Evolutionary conservation across 78 protist genomes (phyloP).

Genomic region (Kipferlia bialata): DNA sequence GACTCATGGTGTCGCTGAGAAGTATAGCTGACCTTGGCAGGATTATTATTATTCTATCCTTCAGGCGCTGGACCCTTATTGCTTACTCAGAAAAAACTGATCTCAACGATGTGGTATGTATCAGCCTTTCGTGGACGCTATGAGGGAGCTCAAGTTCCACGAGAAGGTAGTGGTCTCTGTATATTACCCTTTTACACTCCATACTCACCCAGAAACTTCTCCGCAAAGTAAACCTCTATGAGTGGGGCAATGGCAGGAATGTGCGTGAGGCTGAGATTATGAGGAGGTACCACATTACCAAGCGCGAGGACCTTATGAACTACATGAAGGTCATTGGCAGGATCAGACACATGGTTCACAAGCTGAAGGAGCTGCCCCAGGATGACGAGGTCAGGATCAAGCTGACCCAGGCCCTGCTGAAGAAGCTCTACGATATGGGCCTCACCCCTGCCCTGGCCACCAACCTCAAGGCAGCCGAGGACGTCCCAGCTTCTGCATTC

Average conservation of each 20-base stretch:
- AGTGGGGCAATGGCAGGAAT: conserved; percentile 21
- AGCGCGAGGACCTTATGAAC: conserved; percentile 19
- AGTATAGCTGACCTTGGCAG: too few relatives aligned
- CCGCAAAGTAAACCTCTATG: conserved; percentile 17
- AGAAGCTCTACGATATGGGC: conserved; percentile 20
- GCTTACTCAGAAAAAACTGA: too few relatives aligned
- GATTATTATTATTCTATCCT: too few relatives aligned
- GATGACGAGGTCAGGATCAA: conserved; percentile 6
- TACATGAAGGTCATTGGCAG: conserved; percentile 16
- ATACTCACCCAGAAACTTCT: conserved; percentile 24
- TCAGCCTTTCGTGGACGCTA: too few relatives aligned
- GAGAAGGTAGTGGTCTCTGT: too few relatives aligned
- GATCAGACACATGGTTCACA: not conserved
- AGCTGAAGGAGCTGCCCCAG: conserved; percentile 1
- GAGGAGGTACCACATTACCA: not conserved
- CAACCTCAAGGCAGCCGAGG: not conserved
- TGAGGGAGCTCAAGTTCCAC: conserved; percentile 25
- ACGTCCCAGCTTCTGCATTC: not conserved
- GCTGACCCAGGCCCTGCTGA: not conserved
- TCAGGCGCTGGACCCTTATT: too few relatives aligned
- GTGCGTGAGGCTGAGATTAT: conserved; percentile 3
- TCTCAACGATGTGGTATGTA: too few relatives aligned
- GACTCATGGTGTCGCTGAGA: too few relatives aligned
- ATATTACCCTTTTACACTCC: too few relatives aligned
- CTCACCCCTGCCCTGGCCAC: not conserved